Base-by-base conservation (phyloP, 1,284 basidiomycete genomes). In the Rhodotorula sp. region DNA sequence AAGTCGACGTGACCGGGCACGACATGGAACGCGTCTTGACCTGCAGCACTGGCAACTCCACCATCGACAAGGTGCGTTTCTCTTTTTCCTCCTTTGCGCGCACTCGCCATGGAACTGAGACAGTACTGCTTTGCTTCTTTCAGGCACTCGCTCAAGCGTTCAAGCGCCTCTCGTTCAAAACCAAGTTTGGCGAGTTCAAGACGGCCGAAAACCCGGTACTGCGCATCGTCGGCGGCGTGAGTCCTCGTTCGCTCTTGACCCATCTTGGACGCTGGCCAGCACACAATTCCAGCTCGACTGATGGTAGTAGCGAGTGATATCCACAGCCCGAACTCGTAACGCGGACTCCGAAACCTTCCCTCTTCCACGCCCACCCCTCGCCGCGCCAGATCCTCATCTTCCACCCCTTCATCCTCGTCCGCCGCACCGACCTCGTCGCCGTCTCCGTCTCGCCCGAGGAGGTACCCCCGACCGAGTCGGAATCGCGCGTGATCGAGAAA, bases 1-100 rank as follows among this genome's bases (percentile, higher is more conserved):
- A 76, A 58, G 67, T 76, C 15, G 75, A 76, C 6, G 73, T 76
- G 7, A 76, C 75, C 31, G 75, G 75, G 5, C 43, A 54, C 23
- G 65, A 70, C 46, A 7, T 75, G 31, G 73, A 76, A 48, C 69
- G 75, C 49, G 75, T 75, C 54, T 29, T 76, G 8, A 52, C 26
- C 67, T 74, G 73, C 65, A 67, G 69, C 46, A 76, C 75, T 23
- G 73, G 73, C 20, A 62, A 72, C 58, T 39, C 52, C 23, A 64
- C 63, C 48, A 62, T 65, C 5, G 75, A 76, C 69, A 74, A 70
- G 60, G 74, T 68, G 61, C 26, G 67, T 10, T 8, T 1, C 8
- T 20, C 8, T 43, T 46, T 51, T 62, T 20, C 5, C 12, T n/a
- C 6, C 18, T 1, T 21, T 29, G 23, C 18, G 10, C 3, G 6